phyloP scores from a whole-genome alignment of 2,329 filamentous ascomycete species.

The Neonectria ditissima region DNA sequence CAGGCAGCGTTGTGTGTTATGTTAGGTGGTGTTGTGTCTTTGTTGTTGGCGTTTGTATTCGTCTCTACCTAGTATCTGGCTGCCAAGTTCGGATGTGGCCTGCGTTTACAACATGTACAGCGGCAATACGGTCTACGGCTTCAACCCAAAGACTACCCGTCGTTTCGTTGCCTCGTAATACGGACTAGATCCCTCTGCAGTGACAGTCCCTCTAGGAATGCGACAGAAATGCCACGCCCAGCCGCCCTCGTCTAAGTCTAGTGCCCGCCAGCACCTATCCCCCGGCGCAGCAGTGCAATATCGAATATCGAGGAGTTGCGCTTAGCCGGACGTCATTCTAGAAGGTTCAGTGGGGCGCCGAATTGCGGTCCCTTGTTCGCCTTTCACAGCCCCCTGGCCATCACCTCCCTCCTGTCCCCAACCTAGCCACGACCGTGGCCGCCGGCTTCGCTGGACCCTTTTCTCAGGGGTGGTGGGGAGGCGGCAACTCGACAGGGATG shows the following conservation, averaged over 20 bases:
- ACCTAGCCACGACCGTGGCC: background rate
- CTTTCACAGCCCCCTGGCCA: background rate
- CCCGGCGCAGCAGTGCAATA: slow-evolving; percentile 9
- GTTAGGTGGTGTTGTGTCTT: slow-evolving; percentile 7
- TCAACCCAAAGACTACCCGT: background rate
- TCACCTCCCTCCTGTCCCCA: background rate
- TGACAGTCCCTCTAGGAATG: background rate
- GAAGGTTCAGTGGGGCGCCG: slow-evolving; percentile 58
- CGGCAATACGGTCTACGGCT: background rate
- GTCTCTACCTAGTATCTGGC: slow-evolving; percentile 6
- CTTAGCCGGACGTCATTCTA: slow-evolving; percentile 53
- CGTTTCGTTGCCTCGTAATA: background rate
- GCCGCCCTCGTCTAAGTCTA: slow-evolving; percentile 37
- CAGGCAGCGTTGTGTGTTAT: slow-evolving; percentile 11
- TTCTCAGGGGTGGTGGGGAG: background rate
- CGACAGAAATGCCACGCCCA: background rate
- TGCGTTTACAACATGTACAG: slow-evolving; percentile 2
- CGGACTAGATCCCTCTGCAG: background rate
- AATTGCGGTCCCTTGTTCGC: background rate
- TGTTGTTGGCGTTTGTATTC: slow-evolving; percentile 1
- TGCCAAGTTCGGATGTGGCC: background rate
- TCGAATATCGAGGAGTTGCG: slow-evolving; percentile 51
- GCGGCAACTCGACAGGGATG: background rate
- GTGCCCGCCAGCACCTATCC: slow-evolving; percentile 39
- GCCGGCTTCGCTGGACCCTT: background rate